phyloP scores from a whole-genome alignment of 2,329 filamentous ascomycete species.

The Myriosclerotinia duriaeana region DNA sequence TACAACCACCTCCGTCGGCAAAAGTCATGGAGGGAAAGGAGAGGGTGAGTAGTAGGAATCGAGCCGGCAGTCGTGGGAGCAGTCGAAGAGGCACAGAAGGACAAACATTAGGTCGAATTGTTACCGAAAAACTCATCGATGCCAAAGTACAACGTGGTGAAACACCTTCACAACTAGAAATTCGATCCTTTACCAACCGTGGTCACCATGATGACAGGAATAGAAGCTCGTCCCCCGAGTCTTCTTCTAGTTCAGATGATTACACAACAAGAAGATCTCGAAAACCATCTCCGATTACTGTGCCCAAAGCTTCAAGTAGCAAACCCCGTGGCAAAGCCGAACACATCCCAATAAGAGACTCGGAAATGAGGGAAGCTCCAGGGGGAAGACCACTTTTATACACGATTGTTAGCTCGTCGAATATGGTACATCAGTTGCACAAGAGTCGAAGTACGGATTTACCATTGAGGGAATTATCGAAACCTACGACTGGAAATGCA shows the following conservation, averaged over 20 bases:
- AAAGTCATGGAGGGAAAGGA: conserved; percentile 89
- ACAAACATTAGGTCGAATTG: conserved; percentile 22
- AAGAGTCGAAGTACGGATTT: conserved; percentile 8
- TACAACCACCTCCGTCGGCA: conserved; percentile 85
- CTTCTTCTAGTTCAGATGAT: conserved; percentile 30
- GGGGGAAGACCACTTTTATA: conserved; percentile 28
- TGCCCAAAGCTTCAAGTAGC: conserved; percentile 22
- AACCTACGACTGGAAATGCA: not conserved
- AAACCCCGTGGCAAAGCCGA: conserved; percentile 31
- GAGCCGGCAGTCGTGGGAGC: conserved; percentile 42
- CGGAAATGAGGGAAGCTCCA: conserved; percentile 28
- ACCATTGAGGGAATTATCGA: conserved; percentile 16
- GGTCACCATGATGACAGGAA: conserved; percentile 29
- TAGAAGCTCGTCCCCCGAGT: conserved; percentile 31
- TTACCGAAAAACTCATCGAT: conserved; percentile 38
- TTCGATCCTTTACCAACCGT: conserved; percentile 26
- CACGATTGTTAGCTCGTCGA: conserved; percentile 36
- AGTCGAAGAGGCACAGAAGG: conserved; percentile 45
- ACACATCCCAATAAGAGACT: conserved; percentile 33
- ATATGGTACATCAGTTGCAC: conserved; percentile 23
- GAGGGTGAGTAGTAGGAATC: conserved; percentile 58
- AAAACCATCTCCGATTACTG: conserved; percentile 35
- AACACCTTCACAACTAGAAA: conserved; percentile 33
- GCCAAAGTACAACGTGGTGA: conserved; percentile 38
- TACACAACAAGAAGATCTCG: conserved; percentile 28